phyloP scores from a whole-genome alignment of 73 alveolate genomes.

The Paramecium pentaurelia region DNA sequence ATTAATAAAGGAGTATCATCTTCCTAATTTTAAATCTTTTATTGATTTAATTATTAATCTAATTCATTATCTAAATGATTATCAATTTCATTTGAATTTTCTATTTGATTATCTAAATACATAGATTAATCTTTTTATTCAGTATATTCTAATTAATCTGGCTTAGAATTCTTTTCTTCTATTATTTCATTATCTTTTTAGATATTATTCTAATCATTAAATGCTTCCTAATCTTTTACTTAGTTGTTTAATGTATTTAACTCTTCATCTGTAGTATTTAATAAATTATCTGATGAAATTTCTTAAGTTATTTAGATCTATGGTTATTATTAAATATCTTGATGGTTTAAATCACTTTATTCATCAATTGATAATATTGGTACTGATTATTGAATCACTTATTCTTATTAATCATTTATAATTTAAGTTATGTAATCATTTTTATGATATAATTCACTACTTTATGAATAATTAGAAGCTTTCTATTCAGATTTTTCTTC shows the following conservation, averaged over 20 bases:
- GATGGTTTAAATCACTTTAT: neutral
- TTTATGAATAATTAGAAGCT: neutral
- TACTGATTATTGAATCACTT: neutral
- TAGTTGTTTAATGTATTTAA: neutral
- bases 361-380: neutral
- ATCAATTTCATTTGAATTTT: neutral
- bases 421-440: neutral
- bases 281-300: neutral
- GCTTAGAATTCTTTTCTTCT: neutral
- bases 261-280: too few relatives aligned
- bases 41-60: neutral
- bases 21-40: neutral
- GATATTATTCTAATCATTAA: neutral
- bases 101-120: neutral
- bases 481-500: neutral
- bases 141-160: neutral
- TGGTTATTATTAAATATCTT: neutral
- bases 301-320: neutral
- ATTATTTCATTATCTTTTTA: neutral
- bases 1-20: neutral
- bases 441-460: neutral
- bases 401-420: neutral
- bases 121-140: neutral
- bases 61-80: neutral
- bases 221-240: neutral